phyloP scores from a whole-genome alignment of 306 rosid genomes.

The Cicer cuneatum region DNA sequence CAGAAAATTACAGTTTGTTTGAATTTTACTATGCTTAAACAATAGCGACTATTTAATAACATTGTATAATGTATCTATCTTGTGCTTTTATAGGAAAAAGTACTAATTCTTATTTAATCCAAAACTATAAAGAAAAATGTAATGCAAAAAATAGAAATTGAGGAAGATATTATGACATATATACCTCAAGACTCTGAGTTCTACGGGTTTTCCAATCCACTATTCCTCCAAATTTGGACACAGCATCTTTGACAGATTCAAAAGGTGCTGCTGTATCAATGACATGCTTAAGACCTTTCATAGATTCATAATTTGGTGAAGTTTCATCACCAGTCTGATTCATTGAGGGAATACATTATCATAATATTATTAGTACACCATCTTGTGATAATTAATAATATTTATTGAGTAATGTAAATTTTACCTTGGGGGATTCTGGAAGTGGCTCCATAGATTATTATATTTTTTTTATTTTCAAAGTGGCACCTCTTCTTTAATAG shows the following conservation, averaged over 20 bases:
- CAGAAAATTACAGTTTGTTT: too few relatives aligned
- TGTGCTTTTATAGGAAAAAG: too few relatives aligned
- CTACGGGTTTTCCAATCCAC: slow-evolving; percentile 52
- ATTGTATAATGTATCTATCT: too few relatives aligned
- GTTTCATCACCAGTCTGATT: slow-evolving; percentile 36
- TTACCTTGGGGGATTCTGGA: slow-evolving; percentile 47
- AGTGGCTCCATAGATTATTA: slow-evolving; percentile 40
- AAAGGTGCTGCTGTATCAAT: slow-evolving; percentile 53
- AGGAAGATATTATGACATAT: not conserved
- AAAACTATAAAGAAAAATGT: not conserved
- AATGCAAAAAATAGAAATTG: not conserved
- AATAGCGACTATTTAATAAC: too few relatives aligned
- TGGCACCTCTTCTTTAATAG: slow-evolving; percentile 28
- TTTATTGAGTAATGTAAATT: too few relatives aligned
- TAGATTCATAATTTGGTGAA: not conserved
- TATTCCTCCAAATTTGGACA: slow-evolving; percentile 52
- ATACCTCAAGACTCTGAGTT: slow-evolving; percentile 49
- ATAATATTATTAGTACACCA: not conserved
- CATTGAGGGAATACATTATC: not conserved
- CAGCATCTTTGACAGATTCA: slow-evolving; percentile 58
- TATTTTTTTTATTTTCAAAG: slow-evolving; percentile 3
- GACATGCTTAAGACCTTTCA: slow-evolving; percentile 7
- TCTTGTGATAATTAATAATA: not conserved
- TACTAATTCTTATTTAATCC: too few relatives aligned
- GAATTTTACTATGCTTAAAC: too few relatives aligned